Percentiles rank a stretch among this genome's conserved stretches.
phyloP scores from a whole-genome alignment of 495 filamentous ascomycete genomes.

The Penicillium paradoxum region DNA sequence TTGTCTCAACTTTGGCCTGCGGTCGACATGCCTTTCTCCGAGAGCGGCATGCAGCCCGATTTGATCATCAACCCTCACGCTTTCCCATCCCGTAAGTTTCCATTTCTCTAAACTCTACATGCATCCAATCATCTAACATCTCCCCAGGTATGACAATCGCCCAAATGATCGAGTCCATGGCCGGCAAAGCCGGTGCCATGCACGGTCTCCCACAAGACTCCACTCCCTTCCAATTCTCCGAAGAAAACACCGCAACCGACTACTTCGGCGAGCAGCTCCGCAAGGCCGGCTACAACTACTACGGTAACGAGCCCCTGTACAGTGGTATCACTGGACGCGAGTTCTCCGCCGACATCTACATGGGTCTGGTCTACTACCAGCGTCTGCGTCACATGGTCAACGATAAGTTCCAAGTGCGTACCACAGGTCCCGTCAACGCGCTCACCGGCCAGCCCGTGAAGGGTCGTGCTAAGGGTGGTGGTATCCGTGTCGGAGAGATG shows the following conservation, averaged over 20 bases:
- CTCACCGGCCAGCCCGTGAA: constrained; percentile 96
- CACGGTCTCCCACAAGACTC: constrained; percentile 93
- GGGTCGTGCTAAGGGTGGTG: constrained; percentile 89
- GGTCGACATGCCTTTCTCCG: constrained; percentile 94
- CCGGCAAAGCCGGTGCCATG: constrained; percentile 88
- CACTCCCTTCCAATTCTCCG: constrained; percentile 91
- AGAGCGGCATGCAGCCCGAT: constrained; percentile 94
- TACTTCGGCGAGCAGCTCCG: constrained; percentile 94
- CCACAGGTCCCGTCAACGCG: constrained; percentile 82
- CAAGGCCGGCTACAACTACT: constrained; percentile 94
- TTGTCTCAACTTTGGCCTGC: constrained; percentile 95
- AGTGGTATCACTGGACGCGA: constrained; percentile 93
- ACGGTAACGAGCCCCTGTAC: constrained; percentile 98
- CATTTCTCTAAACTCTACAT: not conserved
- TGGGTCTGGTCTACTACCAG: constrained; percentile 97
- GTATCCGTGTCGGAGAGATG: constrained; percentile 99
- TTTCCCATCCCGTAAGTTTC: constrained; percentile 80
- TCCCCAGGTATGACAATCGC: constrained; percentile 83
- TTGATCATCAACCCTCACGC: constrained; percentile 99
- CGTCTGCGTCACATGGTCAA: constrained; percentile 98
- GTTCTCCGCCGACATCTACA: constrained; percentile 90
- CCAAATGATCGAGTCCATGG: constrained; percentile 97
- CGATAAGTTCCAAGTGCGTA: constrained; percentile 98
- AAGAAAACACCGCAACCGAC: constrained; percentile 85
- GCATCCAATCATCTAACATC: constrained; percentile 7